A percentile compares a stretch with the other conserved stretches of the same genome.
These are phyloP conservation scores for Clonostachys solani DNA, from an alignment of 2,329 filamentous ascomycete species.

Conservation along the genomic window DNA sequence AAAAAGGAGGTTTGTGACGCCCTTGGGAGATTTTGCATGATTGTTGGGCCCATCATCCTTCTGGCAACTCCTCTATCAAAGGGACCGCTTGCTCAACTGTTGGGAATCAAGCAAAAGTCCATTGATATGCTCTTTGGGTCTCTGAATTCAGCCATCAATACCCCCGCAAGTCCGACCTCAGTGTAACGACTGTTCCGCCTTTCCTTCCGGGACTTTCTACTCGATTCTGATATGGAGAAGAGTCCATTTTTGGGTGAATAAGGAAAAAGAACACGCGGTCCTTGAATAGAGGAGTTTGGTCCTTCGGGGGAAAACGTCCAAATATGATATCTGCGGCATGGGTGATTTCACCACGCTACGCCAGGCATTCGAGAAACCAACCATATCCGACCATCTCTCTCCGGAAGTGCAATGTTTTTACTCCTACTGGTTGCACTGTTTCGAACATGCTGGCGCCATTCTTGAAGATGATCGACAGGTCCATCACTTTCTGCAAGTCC, in stretches of 20 bases:
- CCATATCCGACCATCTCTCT: not conserved
- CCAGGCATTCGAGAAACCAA: not conserved
- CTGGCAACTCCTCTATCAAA: not conserved
- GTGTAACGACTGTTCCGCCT: conserved; percentile 3
- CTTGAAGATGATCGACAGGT: not conserved
- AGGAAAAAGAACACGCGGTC: conserved; percentile 1
- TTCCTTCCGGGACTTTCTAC: conserved; percentile 32
- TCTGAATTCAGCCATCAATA: not conserved
- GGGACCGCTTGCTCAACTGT: not conserved
- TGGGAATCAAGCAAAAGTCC: not conserved
- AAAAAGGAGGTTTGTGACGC: not conserved
- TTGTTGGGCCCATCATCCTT: not conserved
- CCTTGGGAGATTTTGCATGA: not conserved
- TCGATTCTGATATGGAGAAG: conserved; percentile 9
- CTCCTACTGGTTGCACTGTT: not conserved
- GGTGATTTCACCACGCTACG: not conserved
- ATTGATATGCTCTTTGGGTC: not conserved
- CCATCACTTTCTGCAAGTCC: not conserved
- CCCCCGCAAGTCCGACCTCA: not conserved
- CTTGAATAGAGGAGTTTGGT: not conserved
- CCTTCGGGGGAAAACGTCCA: not conserved
- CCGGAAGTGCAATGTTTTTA: not conserved
- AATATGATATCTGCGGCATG: not conserved
- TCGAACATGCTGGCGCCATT: not conserved
- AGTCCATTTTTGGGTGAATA: conserved; percentile 28